A percentile compares a stretch with the other conserved stretches of the same genome.
Evolutionary conservation across 2,329 filamentous ascomycete genomes (phyloP).

Genomic region (Plenodomus biglobosus): DNA sequence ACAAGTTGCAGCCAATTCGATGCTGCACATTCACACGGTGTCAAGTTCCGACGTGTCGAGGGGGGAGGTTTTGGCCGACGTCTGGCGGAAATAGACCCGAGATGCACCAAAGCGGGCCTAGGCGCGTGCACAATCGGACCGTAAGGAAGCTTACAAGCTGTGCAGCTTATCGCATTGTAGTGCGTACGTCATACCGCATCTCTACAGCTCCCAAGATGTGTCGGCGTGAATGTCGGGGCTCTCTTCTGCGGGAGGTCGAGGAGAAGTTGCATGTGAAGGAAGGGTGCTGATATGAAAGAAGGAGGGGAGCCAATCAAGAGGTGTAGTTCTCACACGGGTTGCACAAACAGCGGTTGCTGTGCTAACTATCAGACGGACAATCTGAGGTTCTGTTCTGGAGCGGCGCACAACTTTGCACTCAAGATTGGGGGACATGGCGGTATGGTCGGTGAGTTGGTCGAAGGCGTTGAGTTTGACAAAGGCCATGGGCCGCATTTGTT

Average conservation of each 20-base stretch:
- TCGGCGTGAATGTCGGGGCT: conserved; percentile 20
- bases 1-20: background rate
- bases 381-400: background rate
- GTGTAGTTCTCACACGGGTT: conserved; percentile 3
- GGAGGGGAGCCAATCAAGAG: conserved; percentile 13
- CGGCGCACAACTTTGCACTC: background rate
- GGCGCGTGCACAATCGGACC: conserved; percentile 1
- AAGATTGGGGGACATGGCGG: background rate
- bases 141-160: background rate
- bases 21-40: conserved; percentile 11
- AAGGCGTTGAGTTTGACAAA: background rate
- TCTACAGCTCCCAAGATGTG: background rate
- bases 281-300: background rate
- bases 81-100: conserved; percentile 10
- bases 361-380: no score
- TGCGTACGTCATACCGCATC: background rate
- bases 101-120: conserved; percentile 11
- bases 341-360: no score
- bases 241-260: no score
- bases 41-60: conserved; percentile 4
- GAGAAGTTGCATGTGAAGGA: background rate
- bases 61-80: conserved; percentile 11
- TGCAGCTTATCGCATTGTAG: background rate
- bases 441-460: background rate
- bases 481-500: background rate